phyloP scores from a whole-genome alignment of 2,329 filamentous ascomycete species.

The Thielaviopsis punctulata region DNA sequence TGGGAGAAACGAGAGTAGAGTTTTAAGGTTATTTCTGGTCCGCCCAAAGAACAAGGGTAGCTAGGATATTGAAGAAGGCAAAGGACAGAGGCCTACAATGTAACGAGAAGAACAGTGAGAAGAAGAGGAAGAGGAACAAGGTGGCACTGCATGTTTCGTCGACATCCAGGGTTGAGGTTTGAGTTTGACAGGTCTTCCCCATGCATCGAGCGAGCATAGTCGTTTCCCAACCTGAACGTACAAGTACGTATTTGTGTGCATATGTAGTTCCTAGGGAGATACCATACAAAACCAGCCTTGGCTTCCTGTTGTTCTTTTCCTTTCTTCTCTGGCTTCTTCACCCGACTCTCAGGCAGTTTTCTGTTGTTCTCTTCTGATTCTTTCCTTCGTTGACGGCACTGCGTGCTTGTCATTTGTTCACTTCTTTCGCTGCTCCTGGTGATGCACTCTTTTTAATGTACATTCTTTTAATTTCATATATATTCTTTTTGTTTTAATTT shows the following conservation, averaged over 20 bases:
- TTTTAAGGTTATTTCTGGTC: background rate
- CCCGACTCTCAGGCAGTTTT: too few species aligned
- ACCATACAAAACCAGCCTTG: background rate
- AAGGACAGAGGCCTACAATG: background rate
- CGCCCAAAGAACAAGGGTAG: too few species aligned
- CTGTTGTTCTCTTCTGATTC: conserved; percentile 9
- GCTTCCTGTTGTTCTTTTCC: conserved; percentile 3
- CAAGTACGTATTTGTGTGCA: too few species aligned
- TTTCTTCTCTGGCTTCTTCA: conserved; percentile 9
- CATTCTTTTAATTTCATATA: background rate
- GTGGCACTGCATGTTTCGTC: background rate
- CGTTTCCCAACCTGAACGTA: too few species aligned
- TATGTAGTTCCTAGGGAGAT: too few species aligned
- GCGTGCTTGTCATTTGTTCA: background rate
- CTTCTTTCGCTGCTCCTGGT: background rate
- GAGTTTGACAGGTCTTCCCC: too few species aligned
- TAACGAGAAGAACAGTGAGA: background rate
- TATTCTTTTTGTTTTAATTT: background rate
- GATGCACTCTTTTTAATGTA: background rate
- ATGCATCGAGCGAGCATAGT: too few species aligned
- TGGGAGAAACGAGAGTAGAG: background rate
- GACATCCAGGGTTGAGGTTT: too few species aligned
- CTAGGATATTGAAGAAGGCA: background rate
- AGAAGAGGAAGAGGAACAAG: background rate
- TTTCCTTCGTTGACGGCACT: background rate